Percentiles rank a stretch among this genome's conserved stretches.
These are phyloP conservation scores for Botrytis porri DNA, from an alignment of 2,329 filamentous ascomycete species.

Conservation along the genomic window DNA sequence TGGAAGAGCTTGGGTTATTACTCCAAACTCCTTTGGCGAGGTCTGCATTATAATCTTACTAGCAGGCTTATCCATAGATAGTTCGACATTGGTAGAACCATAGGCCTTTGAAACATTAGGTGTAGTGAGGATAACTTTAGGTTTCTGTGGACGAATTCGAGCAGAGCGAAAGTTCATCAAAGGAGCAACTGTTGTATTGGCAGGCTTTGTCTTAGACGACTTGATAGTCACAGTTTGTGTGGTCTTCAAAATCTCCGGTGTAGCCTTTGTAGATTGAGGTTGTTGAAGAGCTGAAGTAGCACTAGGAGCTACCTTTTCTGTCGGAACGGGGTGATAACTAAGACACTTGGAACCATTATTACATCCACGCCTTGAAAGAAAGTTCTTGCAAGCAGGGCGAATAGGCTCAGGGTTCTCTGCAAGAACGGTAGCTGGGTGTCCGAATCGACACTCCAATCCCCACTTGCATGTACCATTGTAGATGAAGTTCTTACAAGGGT, in stretches of 20 bases:
- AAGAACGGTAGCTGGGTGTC: not conserved
- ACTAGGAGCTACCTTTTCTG: not conserved
- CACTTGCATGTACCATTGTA: not conserved
- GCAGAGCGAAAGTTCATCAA: not conserved
- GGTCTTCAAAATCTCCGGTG: not conserved
- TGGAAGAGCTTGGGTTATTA: not conserved
- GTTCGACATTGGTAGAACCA: not conserved
- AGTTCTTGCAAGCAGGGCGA: not conserved
- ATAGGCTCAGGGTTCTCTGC: not conserved
- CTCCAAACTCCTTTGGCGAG: not conserved
- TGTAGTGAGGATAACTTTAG: not conserved
- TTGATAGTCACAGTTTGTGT: rapidly evolving
- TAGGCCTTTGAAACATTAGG: not conserved
- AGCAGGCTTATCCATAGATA: not conserved
- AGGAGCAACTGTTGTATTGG: not conserved
- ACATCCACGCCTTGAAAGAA: not conserved
- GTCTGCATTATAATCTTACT: not conserved
- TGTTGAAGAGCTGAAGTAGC: not conserved
- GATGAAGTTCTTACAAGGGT: not conserved
- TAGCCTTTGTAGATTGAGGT: not conserved
- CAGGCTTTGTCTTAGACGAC: not conserved
- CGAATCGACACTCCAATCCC: not conserved
- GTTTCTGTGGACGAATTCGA: not conserved
- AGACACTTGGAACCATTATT: not conserved
- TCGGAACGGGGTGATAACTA: not conserved